Percentiles rank a stretch among this genome's conserved stretches.
These are phyloP conservation scores for Knoxia roxburghii DNA, from an alignment of 257 asterid genomes.

Conservation along the genomic window DNA sequence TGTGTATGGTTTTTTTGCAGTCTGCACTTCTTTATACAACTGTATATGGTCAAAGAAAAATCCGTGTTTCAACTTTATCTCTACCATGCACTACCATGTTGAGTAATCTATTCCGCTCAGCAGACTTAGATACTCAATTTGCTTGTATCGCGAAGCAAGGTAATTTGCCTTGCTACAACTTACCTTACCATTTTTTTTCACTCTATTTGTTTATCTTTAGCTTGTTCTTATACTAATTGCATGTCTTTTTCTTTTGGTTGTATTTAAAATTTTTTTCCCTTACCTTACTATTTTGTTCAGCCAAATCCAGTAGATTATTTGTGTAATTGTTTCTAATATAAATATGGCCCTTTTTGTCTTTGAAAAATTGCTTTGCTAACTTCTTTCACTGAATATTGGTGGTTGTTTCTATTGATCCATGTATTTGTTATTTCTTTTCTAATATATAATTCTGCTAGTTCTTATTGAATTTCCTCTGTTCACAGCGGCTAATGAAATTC, in stretches of 20 bases:
- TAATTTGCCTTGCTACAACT: constrained; percentile 19
- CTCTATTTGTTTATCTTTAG: neutral
- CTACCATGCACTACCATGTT: constrained; percentile 87
- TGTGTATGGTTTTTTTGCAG: constrained; percentile 31
- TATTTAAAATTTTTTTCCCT: neutral
- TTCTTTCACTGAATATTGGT: no score
- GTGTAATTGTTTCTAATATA: neutral
- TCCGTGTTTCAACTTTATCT: constrained; percentile 91
- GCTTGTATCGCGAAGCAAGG: constrained; percentile 90
- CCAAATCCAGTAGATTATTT: no score
- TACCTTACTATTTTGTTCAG: neutral
- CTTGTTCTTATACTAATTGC: neutral
- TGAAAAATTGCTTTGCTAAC: neutral
- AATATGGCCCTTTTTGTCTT: neutral
- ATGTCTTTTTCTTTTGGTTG: neutral
- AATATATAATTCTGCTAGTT: constrained; percentile 9
- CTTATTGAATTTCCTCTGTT: constrained; percentile 17
- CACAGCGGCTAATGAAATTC: constrained; percentile 85
- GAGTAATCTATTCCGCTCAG: constrained; percentile 91
- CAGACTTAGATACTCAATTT: constrained; percentile 93
- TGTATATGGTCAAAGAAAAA: constrained; percentile 90
- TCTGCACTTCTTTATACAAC: constrained; percentile 98
- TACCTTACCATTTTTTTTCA: neutral
- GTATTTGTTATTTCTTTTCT: constrained; percentile 6
- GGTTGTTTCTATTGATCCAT: no score